These are phyloP conservation scores for Aspergillus quadricinctus DNA, from an alignment of 2,329 filamentous ascomycete genomes.

Conservation along the genomic window DNA sequence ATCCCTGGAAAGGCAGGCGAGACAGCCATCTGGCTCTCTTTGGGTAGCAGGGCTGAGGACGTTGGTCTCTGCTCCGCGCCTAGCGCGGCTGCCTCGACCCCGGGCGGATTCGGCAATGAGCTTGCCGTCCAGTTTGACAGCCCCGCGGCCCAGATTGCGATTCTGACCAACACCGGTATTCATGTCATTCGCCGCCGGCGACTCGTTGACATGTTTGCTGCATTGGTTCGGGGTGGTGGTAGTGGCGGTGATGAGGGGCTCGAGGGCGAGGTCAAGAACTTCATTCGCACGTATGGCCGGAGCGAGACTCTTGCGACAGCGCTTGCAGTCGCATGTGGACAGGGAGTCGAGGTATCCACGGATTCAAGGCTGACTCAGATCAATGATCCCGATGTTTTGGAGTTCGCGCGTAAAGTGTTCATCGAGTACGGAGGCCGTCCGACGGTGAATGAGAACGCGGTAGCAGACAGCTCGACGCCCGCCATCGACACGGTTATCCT, in stretches of 20 bases:
- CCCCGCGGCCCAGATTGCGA: conserved; percentile 74
- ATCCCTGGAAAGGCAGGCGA: conserved; percentile 65
- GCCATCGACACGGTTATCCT: conserved; percentile 79
- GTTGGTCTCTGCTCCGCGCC: conserved; percentile 71
- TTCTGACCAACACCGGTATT: conserved; percentile 86
- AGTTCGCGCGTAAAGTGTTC: conserved; percentile 79
- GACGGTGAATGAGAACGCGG: conserved; percentile 72
- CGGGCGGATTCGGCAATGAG: conserved; percentile 87
- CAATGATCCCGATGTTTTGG: conserved; percentile 79
- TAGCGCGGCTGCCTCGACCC: conserved; percentile 64
- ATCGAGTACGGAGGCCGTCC: conserved; percentile 90
- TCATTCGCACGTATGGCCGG: conserved; percentile 81
- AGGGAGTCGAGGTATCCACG: conserved; percentile 73
- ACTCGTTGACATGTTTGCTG: conserved; percentile 87
- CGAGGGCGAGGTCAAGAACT: conserved; percentile 75
- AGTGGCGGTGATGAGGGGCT: conserved; percentile 65
- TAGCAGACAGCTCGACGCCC: conserved; percentile 55
- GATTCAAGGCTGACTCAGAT: conserved; percentile 66
- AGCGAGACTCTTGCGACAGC: conserved; percentile 87
- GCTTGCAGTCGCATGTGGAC: conserved; percentile 89
- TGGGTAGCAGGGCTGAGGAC: conserved; percentile 71
- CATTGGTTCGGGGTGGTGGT: conserved; percentile 67
- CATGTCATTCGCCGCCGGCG: conserved; percentile 79
- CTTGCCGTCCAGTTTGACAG: conserved; percentile 93
- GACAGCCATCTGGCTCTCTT: conserved; percentile 71